These are phyloP conservation scores for Penicillium samsonianum DNA, from an alignment of 495 filamentous ascomycete species.

Conservation along the genomic window DNA sequence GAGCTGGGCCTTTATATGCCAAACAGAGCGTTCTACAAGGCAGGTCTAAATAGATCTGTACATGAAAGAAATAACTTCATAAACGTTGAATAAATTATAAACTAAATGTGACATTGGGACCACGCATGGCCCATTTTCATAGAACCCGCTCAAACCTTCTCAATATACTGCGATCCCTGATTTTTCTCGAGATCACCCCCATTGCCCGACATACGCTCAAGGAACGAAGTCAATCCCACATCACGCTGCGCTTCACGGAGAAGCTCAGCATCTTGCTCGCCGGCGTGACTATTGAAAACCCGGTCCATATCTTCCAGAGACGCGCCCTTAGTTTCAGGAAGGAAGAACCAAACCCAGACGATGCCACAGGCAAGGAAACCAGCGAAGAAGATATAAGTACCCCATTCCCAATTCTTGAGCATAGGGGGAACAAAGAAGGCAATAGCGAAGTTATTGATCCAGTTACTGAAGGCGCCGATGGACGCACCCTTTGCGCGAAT, in stretches of 20 bases:
- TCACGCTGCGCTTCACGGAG: constrained; percentile 33
- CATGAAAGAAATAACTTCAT: constrained; percentile 1
- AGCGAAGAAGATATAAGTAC: constrained; percentile 51
- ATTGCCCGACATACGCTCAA: constrained; percentile 24
- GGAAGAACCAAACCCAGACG: constrained; percentile 48
- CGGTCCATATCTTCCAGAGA: constrained; percentile 66
- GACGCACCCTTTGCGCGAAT: constrained; percentile 49
- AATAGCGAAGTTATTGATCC: constrained; percentile 54
- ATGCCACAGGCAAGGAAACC: constrained; percentile 37
- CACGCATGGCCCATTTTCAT: too few species aligned
- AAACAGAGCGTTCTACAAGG: neutral
- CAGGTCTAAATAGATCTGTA: neutral
- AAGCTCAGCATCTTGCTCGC: constrained; percentile 36
- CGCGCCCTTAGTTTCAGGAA: constrained; percentile 62
- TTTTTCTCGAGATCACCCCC: constrained; percentile 25
- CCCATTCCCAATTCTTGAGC: constrained; percentile 47
- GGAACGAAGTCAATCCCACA: constrained; percentile 29
- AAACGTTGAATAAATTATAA: constrained; percentile 2
- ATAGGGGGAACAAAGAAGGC: constrained; percentile 50
- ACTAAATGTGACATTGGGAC: neutral
- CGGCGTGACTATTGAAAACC: constrained; percentile 44
- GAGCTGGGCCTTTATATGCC: too few species aligned
- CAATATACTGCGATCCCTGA: constrained; percentile 25
- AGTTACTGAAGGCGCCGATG: constrained; percentile 45
- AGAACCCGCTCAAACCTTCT: constrained; percentile 17